Base-by-base conservation (phyloP, 768 basidiomycete species). In the Lentinula edodes region DNA sequence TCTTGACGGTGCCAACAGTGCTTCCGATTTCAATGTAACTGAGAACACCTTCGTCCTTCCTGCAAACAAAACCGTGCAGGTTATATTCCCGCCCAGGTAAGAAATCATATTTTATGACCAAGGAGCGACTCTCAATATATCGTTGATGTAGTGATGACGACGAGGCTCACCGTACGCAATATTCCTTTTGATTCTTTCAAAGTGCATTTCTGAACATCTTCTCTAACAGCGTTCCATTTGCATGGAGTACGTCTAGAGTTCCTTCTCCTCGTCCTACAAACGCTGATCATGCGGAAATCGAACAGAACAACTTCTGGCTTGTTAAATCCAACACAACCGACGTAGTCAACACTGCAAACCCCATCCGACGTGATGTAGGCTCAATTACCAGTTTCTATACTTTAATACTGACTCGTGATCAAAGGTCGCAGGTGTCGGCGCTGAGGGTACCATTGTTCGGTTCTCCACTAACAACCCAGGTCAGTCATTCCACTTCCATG, bases 391-490 rank as follows among this genome's bases (percentile, higher is more conserved):
- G 28, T 28, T 28, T 28, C 50, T 10, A 1, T 52, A 6, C 35
- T 10, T 2, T 6, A 6, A 0, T 55, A 42, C 13, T 28, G 13
- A 28, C 8, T 39, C 15, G 45, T 15, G 53, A 38, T 38, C 23
- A 16, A 23, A 70, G 66, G 62, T 64, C 42, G 61, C 64, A 9
- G 67, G 55, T 34, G 58, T 65, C 12, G 69, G 67, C 35, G 39
- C 51, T 12, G 65, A 61, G 5, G 67, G 67, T 10, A 66, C 60
- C 16, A 80, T 75, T 0, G 60, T 88, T 48, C 78, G 84, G 9
- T 86, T 84, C 74, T 66, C 71, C 8, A 85, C 85, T 5, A 80
- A 86, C 65, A 84, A 83, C 69, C 73, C 83, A 0, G 86, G 83
- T 60, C 48, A 61, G 65, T 36, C 12, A 38, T 51, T 13, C 18